Evolutionary conservation across 345 rosid genomes (phyloP).

Genomic region (Citrus cavaleriei): DNA sequence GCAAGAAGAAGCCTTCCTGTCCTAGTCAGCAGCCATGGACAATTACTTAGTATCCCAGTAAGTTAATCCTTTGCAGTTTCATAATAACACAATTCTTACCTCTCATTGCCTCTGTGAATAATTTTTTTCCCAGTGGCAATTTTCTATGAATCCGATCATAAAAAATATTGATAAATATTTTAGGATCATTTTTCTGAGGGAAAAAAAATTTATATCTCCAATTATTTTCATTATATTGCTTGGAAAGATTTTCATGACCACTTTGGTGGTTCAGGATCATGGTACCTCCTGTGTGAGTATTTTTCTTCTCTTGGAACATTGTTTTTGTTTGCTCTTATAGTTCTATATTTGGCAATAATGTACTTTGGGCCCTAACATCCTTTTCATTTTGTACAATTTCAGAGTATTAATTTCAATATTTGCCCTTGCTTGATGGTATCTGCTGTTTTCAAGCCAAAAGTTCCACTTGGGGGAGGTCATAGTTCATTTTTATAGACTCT

Average conservation of each 20-base stretch:
- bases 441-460: conserved; percentile 65
- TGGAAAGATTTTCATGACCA: not conserved
- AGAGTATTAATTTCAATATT: conserved; percentile 70
- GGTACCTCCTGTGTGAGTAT: too few species aligned
- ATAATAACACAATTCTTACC: not conserved
- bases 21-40: conserved; percentile 47
- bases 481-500: conserved; percentile 51
- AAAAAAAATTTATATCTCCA: not conserved
- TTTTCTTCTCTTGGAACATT: not conserved
- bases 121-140: not conserved
- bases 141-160: not conserved
- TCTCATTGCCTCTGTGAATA: not conserved
- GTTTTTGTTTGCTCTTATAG: not conserved
- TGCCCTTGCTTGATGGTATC: conserved; percentile 58
- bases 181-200: not conserved
- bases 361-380: not conserved
- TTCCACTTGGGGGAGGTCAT: conserved; percentile 81
- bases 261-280: not conserved
- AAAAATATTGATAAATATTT: not conserved
- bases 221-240: not conserved
- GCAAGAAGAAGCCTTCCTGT: conserved; percentile 83
- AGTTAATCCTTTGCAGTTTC: conserved; percentile 18
- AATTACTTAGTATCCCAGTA: conserved; percentile 71
- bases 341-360: not conserved
- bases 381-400: conserved; percentile 16